Evolutionary conservation across 2,329 filamentous ascomycete genomes (phyloP), one percentile per base, ranked within the genome.

Genomic region (Colletotrichum lini): DNA sequence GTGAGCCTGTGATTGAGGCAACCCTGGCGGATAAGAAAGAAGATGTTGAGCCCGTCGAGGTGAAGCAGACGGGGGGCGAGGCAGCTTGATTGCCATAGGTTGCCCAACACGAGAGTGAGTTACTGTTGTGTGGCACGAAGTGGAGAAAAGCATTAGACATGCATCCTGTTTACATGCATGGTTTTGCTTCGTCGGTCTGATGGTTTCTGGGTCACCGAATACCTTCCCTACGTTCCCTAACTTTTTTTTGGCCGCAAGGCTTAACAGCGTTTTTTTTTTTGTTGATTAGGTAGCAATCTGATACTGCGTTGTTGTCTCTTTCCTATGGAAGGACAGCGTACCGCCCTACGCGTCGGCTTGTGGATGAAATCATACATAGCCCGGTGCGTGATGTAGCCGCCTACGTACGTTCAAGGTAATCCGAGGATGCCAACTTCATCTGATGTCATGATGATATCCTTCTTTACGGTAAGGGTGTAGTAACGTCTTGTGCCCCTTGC

Each of bases 1-100:
- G 84, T 2, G 84, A 85, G 76, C 80, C 81, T 42, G 77, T 86
- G n/a, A 73, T 84, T 12, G 79, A 82, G 69, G 80, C 82, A 3
- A 77, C 78, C 30, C 72, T 85, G 15, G 75, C 81, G 63, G 80
- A 82, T 74, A 78, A 78, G 52, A 77, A 79, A 60, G 79, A 77
- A 40, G 79, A 77, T 67, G 74, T 83, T 59, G 77, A 84, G 72
- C 81, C 82, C 15, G 76, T 80, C 44, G 76, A 78, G 30, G 79
- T 81, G 8, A 76, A 81, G 60, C 81, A 84, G 47, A 69, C 59
- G 23, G 72, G 65, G 23, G 66, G 66, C 21, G 73, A 74, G 47
- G 64, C 61, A 53, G 67, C 59, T 44, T 72, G 64, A 63, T 47
- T 50, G 30, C 16, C 40, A 57, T 44, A 53, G 52, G n/a, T 54